phyloP scores from a whole-genome alignment of 495 filamentous ascomycete species.

The Astrocystis sublimbata region DNA sequence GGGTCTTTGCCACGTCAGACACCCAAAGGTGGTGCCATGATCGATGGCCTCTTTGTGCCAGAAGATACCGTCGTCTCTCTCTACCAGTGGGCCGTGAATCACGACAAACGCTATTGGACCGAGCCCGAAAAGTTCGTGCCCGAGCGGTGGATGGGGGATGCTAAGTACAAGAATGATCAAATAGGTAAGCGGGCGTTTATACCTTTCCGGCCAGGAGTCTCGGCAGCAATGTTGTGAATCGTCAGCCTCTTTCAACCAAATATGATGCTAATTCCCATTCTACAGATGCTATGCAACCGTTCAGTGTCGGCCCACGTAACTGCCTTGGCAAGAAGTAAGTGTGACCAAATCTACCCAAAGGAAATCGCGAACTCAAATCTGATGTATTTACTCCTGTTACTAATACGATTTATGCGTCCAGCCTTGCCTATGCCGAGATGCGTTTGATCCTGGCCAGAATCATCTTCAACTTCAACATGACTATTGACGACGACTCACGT shows the following conservation, averaged over 20 bases:
- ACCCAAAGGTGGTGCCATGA: slow-evolving; percentile 45
- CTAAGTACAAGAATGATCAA: slow-evolving; percentile 43
- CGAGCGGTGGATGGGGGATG: slow-evolving; percentile 48
- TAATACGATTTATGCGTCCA: slow-evolving; percentile 11
- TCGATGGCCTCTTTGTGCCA: slow-evolving; percentile 51
- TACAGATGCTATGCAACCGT: slow-evolving; percentile 48
- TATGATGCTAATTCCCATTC: not conserved
- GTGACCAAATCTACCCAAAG: not conserved
- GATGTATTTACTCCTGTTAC: not conserved
- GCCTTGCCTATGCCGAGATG: slow-evolving; percentile 52
- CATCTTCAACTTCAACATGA: slow-evolving; percentile 51
- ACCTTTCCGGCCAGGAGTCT: not conserved
- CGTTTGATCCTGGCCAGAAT: slow-evolving; percentile 49
- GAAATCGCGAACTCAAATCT: not conserved
- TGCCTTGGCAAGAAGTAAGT: slow-evolving; percentile 60
- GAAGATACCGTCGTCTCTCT: slow-evolving; percentile 47
- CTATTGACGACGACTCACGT: slow-evolving; percentile 39
- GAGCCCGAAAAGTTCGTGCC: slow-evolving; percentile 49
- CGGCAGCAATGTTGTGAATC: not conserved
- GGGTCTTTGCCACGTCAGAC: slow-evolving; percentile 45
- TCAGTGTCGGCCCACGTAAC: slow-evolving; percentile 54
- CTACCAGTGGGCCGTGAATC: slow-evolving; percentile 50
- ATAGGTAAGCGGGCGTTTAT: slow-evolving; percentile 10
- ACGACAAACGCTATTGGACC: slow-evolving; percentile 37
- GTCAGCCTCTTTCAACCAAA: not conserved